Conservation (phyloP, 2,329 filamentous ascomycete species). For the Arachnomyces sp. region DNA sequence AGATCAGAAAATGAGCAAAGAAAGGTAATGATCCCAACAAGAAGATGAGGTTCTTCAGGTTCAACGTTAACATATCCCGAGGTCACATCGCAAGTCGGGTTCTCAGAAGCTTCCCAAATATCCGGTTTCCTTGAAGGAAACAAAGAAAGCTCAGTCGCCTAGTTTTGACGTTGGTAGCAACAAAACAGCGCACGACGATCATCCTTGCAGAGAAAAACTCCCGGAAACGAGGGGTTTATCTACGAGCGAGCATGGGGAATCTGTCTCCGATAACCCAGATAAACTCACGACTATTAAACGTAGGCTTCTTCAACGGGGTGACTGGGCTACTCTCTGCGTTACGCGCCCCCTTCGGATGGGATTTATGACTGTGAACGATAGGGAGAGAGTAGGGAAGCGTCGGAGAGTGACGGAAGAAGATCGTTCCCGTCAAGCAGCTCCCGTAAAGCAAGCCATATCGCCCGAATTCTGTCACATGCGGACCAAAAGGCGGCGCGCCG, state of each 20-base stretch:
- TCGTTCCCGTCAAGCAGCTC: slow-evolving; percentile 16
- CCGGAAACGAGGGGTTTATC: neutral
- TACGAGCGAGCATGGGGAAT: neutral
- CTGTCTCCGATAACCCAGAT: slow-evolving; percentile 1
- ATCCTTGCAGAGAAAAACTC: neutral
- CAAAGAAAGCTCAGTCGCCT: neutral
- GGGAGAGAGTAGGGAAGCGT: slow-evolving; percentile 28
- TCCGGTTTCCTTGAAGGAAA: too few species aligned
- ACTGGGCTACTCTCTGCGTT: slow-evolving; percentile 31
- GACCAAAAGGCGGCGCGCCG: slow-evolving; percentile 12
- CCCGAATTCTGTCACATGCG: slow-evolving; percentile 5
- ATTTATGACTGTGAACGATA: slow-evolving; percentile 23
- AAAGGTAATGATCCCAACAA: neutral
- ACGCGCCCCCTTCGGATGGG: slow-evolving; percentile 27
- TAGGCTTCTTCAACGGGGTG: slow-evolving; percentile 25
- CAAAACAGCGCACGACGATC: neutral
- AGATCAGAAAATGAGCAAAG: neutral
- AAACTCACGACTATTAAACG: slow-evolving; percentile 23
- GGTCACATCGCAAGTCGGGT: too few species aligned
- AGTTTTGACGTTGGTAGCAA: neutral
- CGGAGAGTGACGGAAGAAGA: slow-evolving; percentile 27
- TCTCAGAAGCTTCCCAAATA: too few species aligned
- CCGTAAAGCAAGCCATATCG: slow-evolving; percentile 1
- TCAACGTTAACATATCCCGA: neutral
- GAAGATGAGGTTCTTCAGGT: neutral